Percentiles rank a stretch among this genome's conserved stretches.
Conservation (phyloP, 192 early-diverging fungal species). For the Lobosporangium transversale region DNA sequence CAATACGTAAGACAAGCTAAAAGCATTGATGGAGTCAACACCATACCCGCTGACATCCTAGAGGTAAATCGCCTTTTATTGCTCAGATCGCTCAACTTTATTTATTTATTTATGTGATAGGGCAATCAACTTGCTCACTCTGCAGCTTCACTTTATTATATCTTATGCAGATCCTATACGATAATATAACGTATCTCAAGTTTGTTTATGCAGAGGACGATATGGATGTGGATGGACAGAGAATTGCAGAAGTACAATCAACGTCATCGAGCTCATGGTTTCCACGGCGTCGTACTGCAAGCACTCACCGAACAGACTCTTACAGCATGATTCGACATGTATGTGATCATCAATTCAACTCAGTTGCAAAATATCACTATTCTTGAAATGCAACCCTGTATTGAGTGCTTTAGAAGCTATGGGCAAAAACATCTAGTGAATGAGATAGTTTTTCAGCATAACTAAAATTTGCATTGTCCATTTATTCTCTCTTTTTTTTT, state of each 20-base stretch:
- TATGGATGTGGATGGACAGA: conserved; percentile 54
- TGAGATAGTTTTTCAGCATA: too few relatives aligned
- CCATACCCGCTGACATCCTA: conserved; percentile 74
- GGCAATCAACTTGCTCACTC: neutral
- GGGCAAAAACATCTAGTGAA: too few relatives aligned
- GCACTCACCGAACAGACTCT: conserved; percentile 41
- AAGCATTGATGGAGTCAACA: conserved; percentile 72
- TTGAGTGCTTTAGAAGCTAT: neutral
- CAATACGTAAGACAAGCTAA: conserved; percentile 79
- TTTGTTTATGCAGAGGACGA: conserved; percentile 67
- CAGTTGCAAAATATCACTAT: neutral
- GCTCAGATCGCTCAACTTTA: neutral
- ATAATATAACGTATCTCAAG: conserved; percentile 65
- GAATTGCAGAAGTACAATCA: conserved; percentile 35
- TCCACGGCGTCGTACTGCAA: conserved; percentile 33
- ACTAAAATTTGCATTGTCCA: too few relatives aligned
- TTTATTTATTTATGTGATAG: neutral
- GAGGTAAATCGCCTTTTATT: too few relatives aligned
- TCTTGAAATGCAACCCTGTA: too few relatives aligned
- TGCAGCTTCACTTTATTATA: neutral
- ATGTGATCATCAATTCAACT: conserved; percentile 7
- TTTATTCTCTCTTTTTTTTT: neutral
- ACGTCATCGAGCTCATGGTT: conserved; percentile 30
- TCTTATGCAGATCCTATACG: conserved; percentile 60
- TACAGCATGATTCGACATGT: conserved; percentile 57